A percentile compares a stretch with the other conserved stretches of the same genome.
phyloP scores from a whole-genome alignment of 257 asterid genomes.

The Marsdenia floribunda region DNA sequence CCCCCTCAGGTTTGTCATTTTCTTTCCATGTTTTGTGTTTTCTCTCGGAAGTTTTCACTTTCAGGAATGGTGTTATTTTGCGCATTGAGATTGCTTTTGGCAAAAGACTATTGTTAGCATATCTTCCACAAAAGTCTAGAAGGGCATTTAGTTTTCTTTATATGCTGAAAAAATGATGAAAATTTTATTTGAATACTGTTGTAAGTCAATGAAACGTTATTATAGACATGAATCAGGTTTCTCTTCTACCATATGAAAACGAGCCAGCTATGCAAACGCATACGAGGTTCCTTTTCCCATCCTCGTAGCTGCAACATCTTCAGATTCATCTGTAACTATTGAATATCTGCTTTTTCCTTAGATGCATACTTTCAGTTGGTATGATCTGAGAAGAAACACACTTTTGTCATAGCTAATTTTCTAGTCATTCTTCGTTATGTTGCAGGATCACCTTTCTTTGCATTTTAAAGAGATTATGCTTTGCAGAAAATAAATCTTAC shows the following conservation, averaged over 20 bases:
- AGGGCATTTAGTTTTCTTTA: neutral
- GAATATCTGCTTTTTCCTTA: too few species aligned
- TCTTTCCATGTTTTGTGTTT: neutral
- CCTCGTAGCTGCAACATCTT: too few species aligned
- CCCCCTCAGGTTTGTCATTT: conserved; percentile 58
- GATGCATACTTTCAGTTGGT: too few species aligned
- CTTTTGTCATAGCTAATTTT: too few species aligned
- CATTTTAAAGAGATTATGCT: too few species aligned
- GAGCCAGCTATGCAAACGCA: neutral
- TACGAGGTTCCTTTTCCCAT: too few species aligned
- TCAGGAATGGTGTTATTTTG: neutral
- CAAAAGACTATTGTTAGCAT: neutral
- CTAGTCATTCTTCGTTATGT: too few species aligned
- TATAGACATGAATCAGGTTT: neutral
- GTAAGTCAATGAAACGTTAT: too few species aligned
- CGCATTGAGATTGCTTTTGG: neutral
- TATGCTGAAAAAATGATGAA: neutral
- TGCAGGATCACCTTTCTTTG: too few species aligned
- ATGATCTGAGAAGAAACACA: too few species aligned
- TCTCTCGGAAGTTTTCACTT: neutral
- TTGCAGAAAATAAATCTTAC: too few species aligned
- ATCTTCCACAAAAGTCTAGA: neutral
- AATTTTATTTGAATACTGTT: neutral
- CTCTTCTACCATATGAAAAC: neutral
- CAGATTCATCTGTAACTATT: too few species aligned